phyloP scores from a whole-genome alignment of 2,329 filamentous ascomycete genomes.

The Zasmidium angulare region DNA sequence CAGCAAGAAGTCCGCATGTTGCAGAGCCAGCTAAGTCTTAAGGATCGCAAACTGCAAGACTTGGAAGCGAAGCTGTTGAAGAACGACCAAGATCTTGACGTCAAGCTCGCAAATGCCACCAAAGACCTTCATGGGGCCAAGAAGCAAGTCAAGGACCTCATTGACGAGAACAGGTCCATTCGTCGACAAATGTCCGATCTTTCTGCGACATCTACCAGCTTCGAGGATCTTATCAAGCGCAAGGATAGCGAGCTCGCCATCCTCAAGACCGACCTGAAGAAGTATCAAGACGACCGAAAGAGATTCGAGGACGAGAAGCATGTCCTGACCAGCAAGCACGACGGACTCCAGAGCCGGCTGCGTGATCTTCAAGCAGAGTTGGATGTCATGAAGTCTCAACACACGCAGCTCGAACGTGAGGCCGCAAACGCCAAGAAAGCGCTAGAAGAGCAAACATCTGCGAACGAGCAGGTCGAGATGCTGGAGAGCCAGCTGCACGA shows the following conservation, averaged over 20 bases:
- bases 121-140: slow-evolving; percentile 77
- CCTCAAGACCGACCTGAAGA: slow-evolving; percentile 79
- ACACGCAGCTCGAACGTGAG: slow-evolving; percentile 81
- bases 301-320: slow-evolving; percentile 77
- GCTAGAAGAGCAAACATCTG: slow-evolving; percentile 82
- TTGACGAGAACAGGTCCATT: slow-evolving; percentile 77
- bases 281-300: slow-evolving; percentile 76
- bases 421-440: slow-evolving; percentile 83
- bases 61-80: slow-evolving; percentile 81
- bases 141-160: slow-evolving; percentile 71
- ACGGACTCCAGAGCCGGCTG: slow-evolving; percentile 71
- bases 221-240: slow-evolving; percentile 86
- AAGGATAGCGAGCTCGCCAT: slow-evolving; percentile 93
- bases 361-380: slow-evolving; percentile 85
- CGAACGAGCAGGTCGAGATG: slow-evolving; percentile 84
- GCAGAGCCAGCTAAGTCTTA: slow-evolving; percentile 82
- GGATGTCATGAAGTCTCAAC: slow-evolving; percentile 81
- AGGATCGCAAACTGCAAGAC: slow-evolving; percentile 86
- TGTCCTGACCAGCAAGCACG: slow-evolving; percentile 70
- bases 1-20: slow-evolving; percentile 86
- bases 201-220: slow-evolving; percentile 88
- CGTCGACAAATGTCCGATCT: slow-evolving; percentile 83
- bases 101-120: slow-evolving; percentile 74
- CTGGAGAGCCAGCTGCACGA: slow-evolving; percentile 85
- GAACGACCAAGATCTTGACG: slow-evolving; percentile 82